A percentile compares a stretch with the other conserved stretches of the same genome.
Conservation (phyloP, 1,284 basidiomycete genomes). For the Mycosarcoma maydis region DNA sequence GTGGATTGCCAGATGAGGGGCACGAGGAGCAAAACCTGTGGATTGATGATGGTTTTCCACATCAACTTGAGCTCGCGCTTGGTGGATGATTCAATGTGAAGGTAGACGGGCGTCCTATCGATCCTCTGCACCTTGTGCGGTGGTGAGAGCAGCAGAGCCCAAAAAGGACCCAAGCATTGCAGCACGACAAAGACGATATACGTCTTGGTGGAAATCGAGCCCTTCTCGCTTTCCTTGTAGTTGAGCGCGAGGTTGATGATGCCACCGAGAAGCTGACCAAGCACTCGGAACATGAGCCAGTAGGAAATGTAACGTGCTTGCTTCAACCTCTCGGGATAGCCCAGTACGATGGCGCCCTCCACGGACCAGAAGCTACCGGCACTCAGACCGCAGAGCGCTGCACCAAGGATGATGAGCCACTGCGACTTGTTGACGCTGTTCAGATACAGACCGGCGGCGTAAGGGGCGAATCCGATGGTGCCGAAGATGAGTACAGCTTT, state of each 20-base stretch:
- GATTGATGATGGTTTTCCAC: conserved; percentile 40
- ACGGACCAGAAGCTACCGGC: conserved; percentile 67
- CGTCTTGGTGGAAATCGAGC: conserved; percentile 64
- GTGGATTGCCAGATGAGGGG: conserved; percentile 58
- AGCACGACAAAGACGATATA: conserved; percentile 68
- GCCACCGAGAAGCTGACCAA: conserved; percentile 65
- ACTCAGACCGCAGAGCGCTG: conserved; percentile 65
- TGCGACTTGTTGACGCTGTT: conserved; percentile 54
- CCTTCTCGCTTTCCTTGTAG: conserved; percentile 52
- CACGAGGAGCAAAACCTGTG: conserved; percentile 55
- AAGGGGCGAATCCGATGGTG: conserved; percentile 62
- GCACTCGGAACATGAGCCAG: conserved; percentile 65
- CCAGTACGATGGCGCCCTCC: conserved; percentile 51
- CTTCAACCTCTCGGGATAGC: conserved; percentile 62
- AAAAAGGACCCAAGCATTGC: conserved; percentile 64
- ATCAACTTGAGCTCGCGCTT: conserved; percentile 58
- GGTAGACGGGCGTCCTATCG: conserved; percentile 65
- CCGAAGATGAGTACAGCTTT: conserved; percentile 64
- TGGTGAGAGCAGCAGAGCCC: conserved; percentile 61
- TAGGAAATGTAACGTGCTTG: conserved; percentile 65
- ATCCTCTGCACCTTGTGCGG: conserved; percentile 67
- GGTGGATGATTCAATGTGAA: conserved; percentile 54
- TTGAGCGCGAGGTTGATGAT: conserved; percentile 68
- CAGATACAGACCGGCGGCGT: conserved; percentile 65
- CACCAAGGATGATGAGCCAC: conserved; percentile 68